Conservation (phyloP, 2,329 filamentous ascomycete genomes). For the Fusarium sp. region DNA sequence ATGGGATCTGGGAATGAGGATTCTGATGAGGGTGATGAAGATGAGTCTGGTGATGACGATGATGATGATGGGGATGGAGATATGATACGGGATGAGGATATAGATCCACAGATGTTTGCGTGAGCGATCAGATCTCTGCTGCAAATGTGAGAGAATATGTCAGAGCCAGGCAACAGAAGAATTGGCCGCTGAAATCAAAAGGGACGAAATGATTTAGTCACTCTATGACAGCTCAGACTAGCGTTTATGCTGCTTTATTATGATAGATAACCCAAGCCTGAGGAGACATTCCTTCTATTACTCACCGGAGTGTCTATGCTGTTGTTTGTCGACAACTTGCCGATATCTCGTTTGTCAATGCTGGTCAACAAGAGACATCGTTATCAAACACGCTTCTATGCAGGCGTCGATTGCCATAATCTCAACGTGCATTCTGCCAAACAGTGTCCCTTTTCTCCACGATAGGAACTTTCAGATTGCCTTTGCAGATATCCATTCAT, state of each 20-base stretch:
- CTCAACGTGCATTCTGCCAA: not conserved
- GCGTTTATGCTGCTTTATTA: no score
- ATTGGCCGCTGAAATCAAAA: no score
- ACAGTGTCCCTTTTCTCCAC: not conserved
- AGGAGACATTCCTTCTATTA: no score
- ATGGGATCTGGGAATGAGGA: constrained; percentile 44
- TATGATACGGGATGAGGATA: not conserved
- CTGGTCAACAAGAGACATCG: not conserved
- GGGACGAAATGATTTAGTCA: no score
- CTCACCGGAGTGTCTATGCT: no score
- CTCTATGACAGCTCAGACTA: no score
- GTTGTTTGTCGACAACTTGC: no score
- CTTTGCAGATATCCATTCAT: no score
- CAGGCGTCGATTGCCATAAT: not conserved
- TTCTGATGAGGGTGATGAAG: constrained; percentile 47
- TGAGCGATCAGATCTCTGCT: not conserved
- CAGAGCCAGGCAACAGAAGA: not conserved
- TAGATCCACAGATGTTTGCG: constrained; percentile 1
- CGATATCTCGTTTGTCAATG: not conserved
- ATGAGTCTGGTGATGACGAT: constrained; percentile 44
- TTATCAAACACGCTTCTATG: not conserved
- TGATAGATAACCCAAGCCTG: no score
- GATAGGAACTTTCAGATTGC: no score
- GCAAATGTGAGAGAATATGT: not conserved
- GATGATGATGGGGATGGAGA: constrained; percentile 37